A percentile compares a stretch with the other conserved stretches of the same genome.
Conservation (phyloP, 306 rosid genomes). For the Vigna mungo region DNA sequence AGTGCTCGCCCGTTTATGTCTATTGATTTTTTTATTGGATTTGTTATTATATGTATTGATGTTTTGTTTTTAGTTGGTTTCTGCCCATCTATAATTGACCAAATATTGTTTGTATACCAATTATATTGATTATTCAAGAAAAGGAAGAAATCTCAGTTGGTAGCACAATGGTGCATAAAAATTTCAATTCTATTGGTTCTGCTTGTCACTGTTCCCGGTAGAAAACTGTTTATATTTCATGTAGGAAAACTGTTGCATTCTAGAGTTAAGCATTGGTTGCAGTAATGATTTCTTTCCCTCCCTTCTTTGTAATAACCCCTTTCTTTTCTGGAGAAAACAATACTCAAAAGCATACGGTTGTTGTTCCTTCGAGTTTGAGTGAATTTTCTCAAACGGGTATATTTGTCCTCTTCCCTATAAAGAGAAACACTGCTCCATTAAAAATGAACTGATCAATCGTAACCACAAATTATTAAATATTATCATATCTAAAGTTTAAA, state of each 20-base stretch:
- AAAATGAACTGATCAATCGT: neutral
- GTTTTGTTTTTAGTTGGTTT: constrained; percentile 37
- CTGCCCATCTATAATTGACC: neutral
- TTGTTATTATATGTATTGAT: constrained; percentile 26
- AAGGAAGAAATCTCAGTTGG: neutral
- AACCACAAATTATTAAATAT: neutral
- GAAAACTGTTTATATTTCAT: too few relatives aligned
- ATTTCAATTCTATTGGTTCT: constrained; percentile 6
- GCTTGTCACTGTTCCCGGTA: neutral
- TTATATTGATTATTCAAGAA: constrained; percentile 11
- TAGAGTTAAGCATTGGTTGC: neutral
- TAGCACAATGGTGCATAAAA: constrained; percentile 3
- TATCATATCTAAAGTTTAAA: neutral
- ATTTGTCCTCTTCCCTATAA: too few relatives aligned
- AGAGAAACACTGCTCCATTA: neutral
- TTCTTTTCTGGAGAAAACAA: neutral
- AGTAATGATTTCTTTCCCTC: neutral
- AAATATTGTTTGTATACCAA: constrained; percentile 22
- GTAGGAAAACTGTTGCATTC: too few relatives aligned
- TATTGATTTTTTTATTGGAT: constrained; percentile 20
- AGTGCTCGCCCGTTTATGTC: constrained; percentile 26
- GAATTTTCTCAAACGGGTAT: neutral
- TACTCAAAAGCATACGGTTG: neutral
- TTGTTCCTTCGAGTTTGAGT: neutral
- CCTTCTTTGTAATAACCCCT: neutral